A percentile compares a stretch with the other conserved stretches of the same genome.
These are phyloP conservation scores for Pholiota conissans DNA, from an alignment of 768 basidiomycete species.

Conservation along the genomic window DNA sequence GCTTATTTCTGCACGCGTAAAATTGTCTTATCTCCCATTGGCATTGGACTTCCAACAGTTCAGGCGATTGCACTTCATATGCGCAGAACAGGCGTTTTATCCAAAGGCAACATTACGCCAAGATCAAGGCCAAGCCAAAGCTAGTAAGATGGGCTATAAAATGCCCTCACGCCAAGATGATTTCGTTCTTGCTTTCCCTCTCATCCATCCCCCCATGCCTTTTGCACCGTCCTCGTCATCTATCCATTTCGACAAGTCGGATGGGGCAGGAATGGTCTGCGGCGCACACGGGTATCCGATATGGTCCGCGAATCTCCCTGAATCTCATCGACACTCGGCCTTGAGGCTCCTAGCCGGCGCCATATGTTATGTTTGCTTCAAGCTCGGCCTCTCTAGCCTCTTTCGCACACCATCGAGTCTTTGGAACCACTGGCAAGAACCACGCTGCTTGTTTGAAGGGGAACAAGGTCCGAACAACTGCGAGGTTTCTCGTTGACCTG, in stretches of 20 bases:
- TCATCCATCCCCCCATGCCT: background rate
- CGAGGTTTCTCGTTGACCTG: background rate
- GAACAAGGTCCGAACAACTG: too few relatives aligned
- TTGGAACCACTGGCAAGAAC: too few relatives aligned
- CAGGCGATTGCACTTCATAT: background rate
- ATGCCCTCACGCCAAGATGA: background rate
- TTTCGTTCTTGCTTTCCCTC: background rate
- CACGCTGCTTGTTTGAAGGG: too few relatives aligned
- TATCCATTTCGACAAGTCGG: background rate
- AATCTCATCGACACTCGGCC: background rate
- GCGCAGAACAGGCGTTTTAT: background rate
- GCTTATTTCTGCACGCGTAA: background rate
- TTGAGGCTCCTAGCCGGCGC: too few relatives aligned
- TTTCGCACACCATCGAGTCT: too few relatives aligned
- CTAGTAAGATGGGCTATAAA: background rate
- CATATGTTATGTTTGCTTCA: too few relatives aligned
- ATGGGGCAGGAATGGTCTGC: background rate
- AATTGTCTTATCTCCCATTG: background rate
- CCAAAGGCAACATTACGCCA: background rate
- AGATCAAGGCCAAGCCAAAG: background rate
- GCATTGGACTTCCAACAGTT: too few relatives aligned
- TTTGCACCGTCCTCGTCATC: background rate
- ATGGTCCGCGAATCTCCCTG: too few relatives aligned
- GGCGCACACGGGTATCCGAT: background rate
- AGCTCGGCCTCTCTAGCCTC: too few relatives aligned